Evolutionary conservation across 163 green algal genomes (phyloP).

Genomic region (Volvox carteri): DNA sequence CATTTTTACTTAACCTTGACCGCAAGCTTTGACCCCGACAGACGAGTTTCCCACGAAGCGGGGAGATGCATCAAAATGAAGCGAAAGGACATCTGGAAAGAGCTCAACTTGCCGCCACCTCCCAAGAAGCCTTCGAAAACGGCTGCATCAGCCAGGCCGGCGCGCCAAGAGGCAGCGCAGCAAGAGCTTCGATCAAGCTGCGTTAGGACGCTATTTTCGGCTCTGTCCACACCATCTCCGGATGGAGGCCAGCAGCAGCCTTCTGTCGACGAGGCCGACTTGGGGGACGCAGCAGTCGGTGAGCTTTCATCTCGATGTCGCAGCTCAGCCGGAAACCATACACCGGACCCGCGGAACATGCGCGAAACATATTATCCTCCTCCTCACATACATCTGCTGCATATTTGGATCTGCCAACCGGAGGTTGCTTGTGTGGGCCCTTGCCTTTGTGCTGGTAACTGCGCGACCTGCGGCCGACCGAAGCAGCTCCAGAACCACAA

Average conservation of each 20-base stretch:
- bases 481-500: no score
- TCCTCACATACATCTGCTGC: no score
- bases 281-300: background rate
- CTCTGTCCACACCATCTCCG: background rate
- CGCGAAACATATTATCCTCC: no score
- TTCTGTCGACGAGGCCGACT: background rate
- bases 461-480: no score
- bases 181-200: conserved; percentile 20
- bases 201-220: background rate
- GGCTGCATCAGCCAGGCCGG: background rate
- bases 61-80: conserved; percentile 18
- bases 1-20: background rate
- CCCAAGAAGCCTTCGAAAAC: conserved; percentile 14
- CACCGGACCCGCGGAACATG: no score
- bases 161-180: background rate
- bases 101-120: conserved; percentile 29
- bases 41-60: background rate
- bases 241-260: background rate
- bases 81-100: conserved; percentile 17
- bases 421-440: no score
- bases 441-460: no score
- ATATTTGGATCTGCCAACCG: no score
- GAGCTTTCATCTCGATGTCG: no score
- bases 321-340: no score
- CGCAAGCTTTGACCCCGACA: background rate